A percentile compares a stretch with the other conserved stretches of the same genome.
Conservation (phyloP, 2,329 filamentous ascomycete species). For the Aspergillus amoenus region DNA sequence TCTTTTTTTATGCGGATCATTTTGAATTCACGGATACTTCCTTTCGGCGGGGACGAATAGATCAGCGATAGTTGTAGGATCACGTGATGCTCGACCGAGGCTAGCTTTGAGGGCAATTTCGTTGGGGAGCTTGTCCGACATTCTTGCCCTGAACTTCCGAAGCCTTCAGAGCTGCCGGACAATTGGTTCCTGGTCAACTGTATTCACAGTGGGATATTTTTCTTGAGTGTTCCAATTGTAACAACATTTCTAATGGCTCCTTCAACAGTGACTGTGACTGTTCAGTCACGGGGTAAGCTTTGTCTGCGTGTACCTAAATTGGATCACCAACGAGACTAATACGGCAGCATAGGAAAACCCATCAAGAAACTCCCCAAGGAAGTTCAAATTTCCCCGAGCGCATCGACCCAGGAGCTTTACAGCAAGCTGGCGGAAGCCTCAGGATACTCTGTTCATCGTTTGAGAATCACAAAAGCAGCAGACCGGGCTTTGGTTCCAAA, state of each 20-base stretch:
- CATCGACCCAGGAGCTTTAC: conserved; percentile 58
- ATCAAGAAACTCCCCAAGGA: conserved; percentile 61
- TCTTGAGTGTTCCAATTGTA: background rate
- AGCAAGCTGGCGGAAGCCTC: conserved; percentile 55
- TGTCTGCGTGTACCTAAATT: background rate
- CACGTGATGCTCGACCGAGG: background rate
- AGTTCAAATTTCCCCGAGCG: conserved; percentile 52
- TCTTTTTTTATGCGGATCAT: background rate
- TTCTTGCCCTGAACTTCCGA: background rate
- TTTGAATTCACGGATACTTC: background rate
- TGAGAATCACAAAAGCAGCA: conserved; percentile 64
- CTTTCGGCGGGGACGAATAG: background rate
- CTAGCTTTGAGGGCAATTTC: background rate
- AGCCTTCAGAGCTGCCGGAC: background rate
- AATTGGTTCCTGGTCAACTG: background rate
- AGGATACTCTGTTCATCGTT: conserved; percentile 56
- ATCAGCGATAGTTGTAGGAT: background rate
- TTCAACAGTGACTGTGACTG: conserved; percentile 37
- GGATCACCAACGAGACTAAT: conserved; percentile 11
- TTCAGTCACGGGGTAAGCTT: conserved; percentile 44
- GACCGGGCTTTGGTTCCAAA: conserved; percentile 61
- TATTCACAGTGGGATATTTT: background rate
- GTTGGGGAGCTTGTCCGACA: background rate
- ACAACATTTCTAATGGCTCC: conserved; percentile 31
- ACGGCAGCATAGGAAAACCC: conserved; percentile 53